These are phyloP conservation scores for Cryptococcus depauperatus DNA, from an alignment of 1,284 basidiomycete genomes.

Conservation along the genomic window DNA sequence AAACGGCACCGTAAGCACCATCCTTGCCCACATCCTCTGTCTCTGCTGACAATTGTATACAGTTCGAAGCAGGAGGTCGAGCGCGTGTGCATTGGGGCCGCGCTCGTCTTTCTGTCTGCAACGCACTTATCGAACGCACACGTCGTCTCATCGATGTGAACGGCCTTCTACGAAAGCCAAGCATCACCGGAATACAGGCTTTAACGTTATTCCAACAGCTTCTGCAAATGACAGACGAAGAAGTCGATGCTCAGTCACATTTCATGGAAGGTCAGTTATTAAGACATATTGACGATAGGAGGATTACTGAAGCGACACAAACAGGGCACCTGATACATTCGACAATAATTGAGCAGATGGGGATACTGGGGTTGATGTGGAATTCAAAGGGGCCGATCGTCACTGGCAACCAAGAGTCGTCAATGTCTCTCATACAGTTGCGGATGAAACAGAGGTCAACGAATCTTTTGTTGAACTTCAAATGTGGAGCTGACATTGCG, in stretches of 20 bases:
- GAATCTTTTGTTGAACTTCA: too few relatives aligned
- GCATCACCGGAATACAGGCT: slow-evolving; percentile 30
- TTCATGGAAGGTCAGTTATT: slow-evolving; percentile 25
- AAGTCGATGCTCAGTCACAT: slow-evolving; percentile 8
- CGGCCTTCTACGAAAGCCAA: slow-evolving; percentile 22
- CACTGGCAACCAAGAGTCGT: slow-evolving; percentile 12
- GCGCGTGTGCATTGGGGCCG: slow-evolving; percentile 29
- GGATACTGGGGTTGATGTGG: slow-evolving; percentile 26
- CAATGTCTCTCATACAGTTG: slow-evolving; percentile 9
- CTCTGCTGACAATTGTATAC: neutral
- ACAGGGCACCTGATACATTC: slow-evolving; percentile 24
- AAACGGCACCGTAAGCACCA: slow-evolving; percentile 17
- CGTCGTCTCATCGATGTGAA: slow-evolving; percentile 26
- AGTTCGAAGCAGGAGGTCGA: slow-evolving; percentile 21
- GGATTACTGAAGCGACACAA: neutral
- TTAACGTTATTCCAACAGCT: slow-evolving; percentile 26
- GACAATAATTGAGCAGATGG: slow-evolving; percentile 28
- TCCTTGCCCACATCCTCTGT: neutral
- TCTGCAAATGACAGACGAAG: slow-evolving; percentile 22
- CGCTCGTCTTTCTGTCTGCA: slow-evolving; percentile 21
- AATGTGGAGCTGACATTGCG: neutral
- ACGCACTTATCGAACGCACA: slow-evolving; percentile 26
- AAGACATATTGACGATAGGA: neutral
- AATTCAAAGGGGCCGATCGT: slow-evolving; percentile 14
- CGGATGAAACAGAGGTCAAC: slow-evolving; percentile 23